These are phyloP conservation scores for Pulveroboletus sp. DNA, from an alignment of 768 basidiomycete species.

Conservation along the genomic window DNA sequence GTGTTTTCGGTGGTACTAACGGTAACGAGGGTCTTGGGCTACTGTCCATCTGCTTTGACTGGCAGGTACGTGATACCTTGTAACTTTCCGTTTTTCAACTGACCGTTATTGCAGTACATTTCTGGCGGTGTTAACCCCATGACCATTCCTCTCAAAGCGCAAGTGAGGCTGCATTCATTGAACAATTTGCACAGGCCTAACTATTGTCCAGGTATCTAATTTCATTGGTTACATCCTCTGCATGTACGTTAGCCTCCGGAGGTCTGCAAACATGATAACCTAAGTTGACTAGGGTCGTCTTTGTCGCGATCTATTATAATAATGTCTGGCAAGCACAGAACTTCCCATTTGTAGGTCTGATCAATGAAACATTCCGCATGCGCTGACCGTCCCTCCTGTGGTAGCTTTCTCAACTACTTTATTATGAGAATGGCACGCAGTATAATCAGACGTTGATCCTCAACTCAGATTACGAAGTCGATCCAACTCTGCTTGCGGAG, in stretches of 20 bases:
- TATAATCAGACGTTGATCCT: slow-evolving; percentile 57
- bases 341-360: slow-evolving; percentile 55
- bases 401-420: slow-evolving; percentile 47
- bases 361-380: background rate
- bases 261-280: background rate
- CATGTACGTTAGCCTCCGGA: slow-evolving; percentile 37
- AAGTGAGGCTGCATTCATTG: slow-evolving; percentile 23
- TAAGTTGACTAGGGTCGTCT: slow-evolving; percentile 33
- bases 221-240: slow-evolving; percentile 53
- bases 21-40: slow-evolving; percentile 70
- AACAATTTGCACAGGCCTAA: background rate
- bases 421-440: slow-evolving; percentile 48
- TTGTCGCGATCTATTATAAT: slow-evolving; percentile 37
- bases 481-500: slow-evolving; percentile 43
- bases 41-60: slow-evolving; percentile 61
- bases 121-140: slow-evolving; percentile 42
- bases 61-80: slow-evolving; percentile 31
- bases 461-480: slow-evolving; percentile 49
- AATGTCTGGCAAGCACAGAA: slow-evolving; percentile 59
- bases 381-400: slow-evolving; percentile 4
- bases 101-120: slow-evolving; percentile 19
- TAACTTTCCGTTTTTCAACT: background rate
- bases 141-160: slow-evolving; percentile 54
- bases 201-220: slow-evolving; percentile 34
- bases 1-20: slow-evolving; percentile 61